Percentiles rank a stretch among this genome's conserved stretches.
Conservation (phyloP, 495 filamentous ascomycete genomes). For the Parathielavia hyrcaniae region DNA sequence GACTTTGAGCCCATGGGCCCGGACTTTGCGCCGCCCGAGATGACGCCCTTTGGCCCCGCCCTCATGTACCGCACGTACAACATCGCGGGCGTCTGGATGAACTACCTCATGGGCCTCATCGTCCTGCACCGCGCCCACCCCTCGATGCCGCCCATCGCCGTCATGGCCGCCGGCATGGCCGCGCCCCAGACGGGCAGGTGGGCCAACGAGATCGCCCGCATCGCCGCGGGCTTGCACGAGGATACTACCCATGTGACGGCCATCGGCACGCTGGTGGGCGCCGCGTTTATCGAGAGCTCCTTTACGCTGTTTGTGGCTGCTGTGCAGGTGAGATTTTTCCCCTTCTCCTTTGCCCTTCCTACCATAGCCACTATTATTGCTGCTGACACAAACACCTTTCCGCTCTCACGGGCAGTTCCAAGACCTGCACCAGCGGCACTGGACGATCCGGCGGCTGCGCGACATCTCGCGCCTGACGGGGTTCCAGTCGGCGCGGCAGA, state of each 20-base stretch:
- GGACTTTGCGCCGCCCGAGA: conserved; percentile 56
- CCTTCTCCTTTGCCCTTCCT: not conserved
- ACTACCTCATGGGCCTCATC: conserved; percentile 77
- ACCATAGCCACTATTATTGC: not conserved
- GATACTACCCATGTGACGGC: conserved; percentile 49
- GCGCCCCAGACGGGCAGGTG: conserved; percentile 60
- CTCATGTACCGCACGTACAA: conserved; percentile 77
- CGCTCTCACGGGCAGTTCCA: conserved; percentile 52
- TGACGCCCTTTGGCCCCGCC: conserved; percentile 71
- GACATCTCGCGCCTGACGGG: conserved; percentile 76
- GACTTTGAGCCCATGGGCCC: conserved; percentile 73
- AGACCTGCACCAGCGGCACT: conserved; percentile 62
- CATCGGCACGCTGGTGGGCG: conserved; percentile 74
- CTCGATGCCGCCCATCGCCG: conserved; percentile 84
- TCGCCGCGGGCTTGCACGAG: conserved; percentile 73
- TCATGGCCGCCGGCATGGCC: conserved; percentile 70
- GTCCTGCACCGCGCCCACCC: conserved; percentile 73
- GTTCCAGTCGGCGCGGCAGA: conserved; percentile 73
- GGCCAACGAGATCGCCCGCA: conserved; percentile 71
- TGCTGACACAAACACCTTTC: not conserved
- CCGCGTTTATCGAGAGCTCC: conserved; percentile 70
- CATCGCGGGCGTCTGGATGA: conserved; percentile 77
- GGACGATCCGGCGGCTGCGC: conserved; percentile 64
- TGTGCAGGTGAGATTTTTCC: conserved; percentile 48
- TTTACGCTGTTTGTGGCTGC: conserved; percentile 81